phyloP scores from a whole-genome alignment of 805 yeast species.

The Nakazawaea pomicola region DNA sequence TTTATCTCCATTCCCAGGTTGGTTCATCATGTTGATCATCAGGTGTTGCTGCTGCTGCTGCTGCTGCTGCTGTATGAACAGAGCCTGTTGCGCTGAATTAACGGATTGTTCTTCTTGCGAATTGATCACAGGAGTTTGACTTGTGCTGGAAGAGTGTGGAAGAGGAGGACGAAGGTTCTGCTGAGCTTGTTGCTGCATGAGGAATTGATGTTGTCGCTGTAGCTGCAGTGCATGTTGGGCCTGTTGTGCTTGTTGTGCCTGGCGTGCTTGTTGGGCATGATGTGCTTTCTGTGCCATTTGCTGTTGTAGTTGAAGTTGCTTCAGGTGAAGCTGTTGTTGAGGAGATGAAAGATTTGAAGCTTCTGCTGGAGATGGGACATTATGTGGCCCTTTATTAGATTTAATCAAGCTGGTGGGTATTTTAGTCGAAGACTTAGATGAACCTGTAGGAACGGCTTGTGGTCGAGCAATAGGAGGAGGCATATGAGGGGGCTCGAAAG shows the following conservation, averaged over 20 bases:
- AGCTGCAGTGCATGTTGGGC: conserved; percentile 4
- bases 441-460: too few relatives aligned
- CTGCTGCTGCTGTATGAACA: conserved; percentile 1
- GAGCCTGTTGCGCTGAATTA: not conserved
- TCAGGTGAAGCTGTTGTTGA: conserved; percentile 14
- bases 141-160: not conserved
- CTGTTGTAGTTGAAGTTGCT: conserved; percentile 17
- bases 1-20: not conserved
- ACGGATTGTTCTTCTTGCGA: not conserved
- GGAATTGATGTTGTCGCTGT: conserved; percentile 13
- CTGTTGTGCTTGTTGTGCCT: conserved; percentile 12
- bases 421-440: too few relatives aligned
- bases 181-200: conserved; percentile 4
- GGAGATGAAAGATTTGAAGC: conserved; percentile 7
- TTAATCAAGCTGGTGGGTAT: too few relatives aligned
- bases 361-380: conserved; percentile 6
- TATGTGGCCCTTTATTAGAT: not conserved
- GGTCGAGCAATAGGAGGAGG: too few relatives aligned
- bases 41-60: conserved; percentile 1
- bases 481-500: too few relatives aligned
- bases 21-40: conserved; percentile 2
- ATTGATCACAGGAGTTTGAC: not conserved
- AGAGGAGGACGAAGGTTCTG: too few relatives aligned
- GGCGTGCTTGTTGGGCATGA: conserved; percentile 17
- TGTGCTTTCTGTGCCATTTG: conserved; percentile 23